Evolutionary conservation across 1,139 yeast species (phyloP), one percentile per base, ranked within the genome.

Genomic region (Pneumocystis carinii): DNA sequence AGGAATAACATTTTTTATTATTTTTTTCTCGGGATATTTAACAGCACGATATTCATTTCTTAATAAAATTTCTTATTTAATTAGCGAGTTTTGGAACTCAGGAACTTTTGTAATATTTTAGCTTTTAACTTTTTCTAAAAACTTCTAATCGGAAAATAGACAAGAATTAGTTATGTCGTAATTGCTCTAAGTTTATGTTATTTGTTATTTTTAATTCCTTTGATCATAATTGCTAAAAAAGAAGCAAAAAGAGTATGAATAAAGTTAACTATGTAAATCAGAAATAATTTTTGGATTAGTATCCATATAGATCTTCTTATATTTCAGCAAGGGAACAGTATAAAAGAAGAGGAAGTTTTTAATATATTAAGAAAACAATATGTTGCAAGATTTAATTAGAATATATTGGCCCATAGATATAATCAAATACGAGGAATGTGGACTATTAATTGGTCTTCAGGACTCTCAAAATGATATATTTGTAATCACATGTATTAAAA

Each of bases 341-440:
- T 19, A 66, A 70, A 36, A 68, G 71, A 15, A 66, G 71, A n/a
- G 71, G 71, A 8, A 69, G 71, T 42, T 68, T 69, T 60, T 69
- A 62, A 66, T 24, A 3, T 48, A 48, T 24, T 48, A 7, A 24
- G 12, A 38, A 32, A 19, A n/a, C 17, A 24, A 41, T 14, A 58
- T 32, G 29, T 17, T 59, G 17, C 62, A 65, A 3, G 42, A 60
- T 10, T 61, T 64, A 32, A 59, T 64, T 17, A 64, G 68, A 36
- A 64, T 68, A 27, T 69, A 69, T 62, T 69, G 71, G 71, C 71
- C 71, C 35, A 59, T 65, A 2, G 69, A 68, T 60, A 39, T 58
- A 27, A 41, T 61, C 10, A 41, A 62, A 35, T 17, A 62, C 12
- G 57, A 27, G 10, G 66, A 62, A 2, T 63, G 67, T 7, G 66